These are phyloP conservation scores for Dysphania ambrosioides DNA, from an alignment of 148 eudicot species.

Conservation along the genomic window DNA sequence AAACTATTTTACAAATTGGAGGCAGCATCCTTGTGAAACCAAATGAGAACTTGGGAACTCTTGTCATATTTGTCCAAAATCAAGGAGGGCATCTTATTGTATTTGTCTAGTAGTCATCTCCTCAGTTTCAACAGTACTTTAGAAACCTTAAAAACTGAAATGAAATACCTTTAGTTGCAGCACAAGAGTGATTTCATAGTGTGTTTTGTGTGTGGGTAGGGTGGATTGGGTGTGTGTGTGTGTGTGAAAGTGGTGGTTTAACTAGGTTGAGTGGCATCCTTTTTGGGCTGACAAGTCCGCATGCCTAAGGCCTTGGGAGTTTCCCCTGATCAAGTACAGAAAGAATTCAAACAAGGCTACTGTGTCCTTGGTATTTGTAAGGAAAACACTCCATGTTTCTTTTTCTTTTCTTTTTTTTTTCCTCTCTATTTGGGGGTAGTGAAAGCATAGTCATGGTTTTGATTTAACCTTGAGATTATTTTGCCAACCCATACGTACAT, in stretches of 20 bases:
- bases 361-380: background rate
- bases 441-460: background rate
- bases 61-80: background rate
- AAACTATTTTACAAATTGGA: background rate
- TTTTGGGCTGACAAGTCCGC: background rate
- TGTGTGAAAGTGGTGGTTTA: background rate
- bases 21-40: background rate
- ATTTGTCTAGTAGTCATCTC: background rate
- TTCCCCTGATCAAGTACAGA: background rate
- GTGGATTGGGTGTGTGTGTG: background rate
- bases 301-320: background rate
- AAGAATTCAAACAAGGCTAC: background rate
- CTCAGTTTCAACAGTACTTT: background rate
- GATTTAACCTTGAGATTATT: background rate
- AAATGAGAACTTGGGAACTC: background rate
- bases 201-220: background rate
- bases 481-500: background rate
- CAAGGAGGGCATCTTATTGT: background rate
- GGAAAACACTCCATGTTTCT: background rate
- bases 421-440: background rate
- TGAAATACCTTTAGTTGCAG: background rate
- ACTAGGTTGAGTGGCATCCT: background rate
- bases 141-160: background rate
- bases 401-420: background rate
- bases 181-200: background rate